These are phyloP conservation scores for Phylloboletellus chloephorus DNA, from an alignment of 1,284 basidiomycete species.

Conservation along the genomic window DNA sequence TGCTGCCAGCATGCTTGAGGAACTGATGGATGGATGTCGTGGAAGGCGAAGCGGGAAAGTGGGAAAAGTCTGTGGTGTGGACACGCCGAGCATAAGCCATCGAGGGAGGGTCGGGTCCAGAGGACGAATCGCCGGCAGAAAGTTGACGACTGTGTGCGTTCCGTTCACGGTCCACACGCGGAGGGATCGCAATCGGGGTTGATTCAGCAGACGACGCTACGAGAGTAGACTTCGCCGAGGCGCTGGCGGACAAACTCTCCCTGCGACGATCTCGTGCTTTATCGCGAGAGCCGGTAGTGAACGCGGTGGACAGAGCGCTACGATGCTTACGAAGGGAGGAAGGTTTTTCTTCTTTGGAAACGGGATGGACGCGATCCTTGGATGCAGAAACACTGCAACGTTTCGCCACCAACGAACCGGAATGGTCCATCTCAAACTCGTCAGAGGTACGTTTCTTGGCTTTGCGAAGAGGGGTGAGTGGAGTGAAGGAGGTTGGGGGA, in stretches of 20 bases:
- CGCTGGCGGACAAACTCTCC: conserved; percentile 53
- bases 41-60: conserved; percentile 83
- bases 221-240: conserved; percentile 32
- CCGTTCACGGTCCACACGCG: conserved; percentile 35
- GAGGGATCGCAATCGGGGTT: conserved; percentile 23
- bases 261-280: conserved; percentile 58
- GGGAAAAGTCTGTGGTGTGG: conserved; percentile 76
- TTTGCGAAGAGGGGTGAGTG: conserved; percentile 44
- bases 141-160: conserved; percentile 52
- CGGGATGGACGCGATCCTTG: conserved; percentile 27
- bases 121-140: conserved; percentile 63
- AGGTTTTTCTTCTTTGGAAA: conserved; percentile 46
- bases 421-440: conserved; percentile 74
- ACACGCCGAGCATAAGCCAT: conserved; percentile 45
- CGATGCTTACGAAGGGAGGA: conserved; percentile 60
- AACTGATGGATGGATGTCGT: conserved; percentile 82
- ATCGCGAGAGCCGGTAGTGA: conserved; percentile 37
- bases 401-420: conserved; percentile 55
- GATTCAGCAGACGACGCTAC: conserved; percentile 15
- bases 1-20: conserved; percentile 51
- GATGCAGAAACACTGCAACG: conserved; percentile 29
- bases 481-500: conserved; percentile 59
- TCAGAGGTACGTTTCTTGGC: conserved; percentile 75
- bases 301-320: conserved; percentile 56
- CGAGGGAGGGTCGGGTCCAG: conserved; percentile 47